phyloP scores from a whole-genome alignment of 768 basidiomycete species.

The Mycena metata region DNA sequence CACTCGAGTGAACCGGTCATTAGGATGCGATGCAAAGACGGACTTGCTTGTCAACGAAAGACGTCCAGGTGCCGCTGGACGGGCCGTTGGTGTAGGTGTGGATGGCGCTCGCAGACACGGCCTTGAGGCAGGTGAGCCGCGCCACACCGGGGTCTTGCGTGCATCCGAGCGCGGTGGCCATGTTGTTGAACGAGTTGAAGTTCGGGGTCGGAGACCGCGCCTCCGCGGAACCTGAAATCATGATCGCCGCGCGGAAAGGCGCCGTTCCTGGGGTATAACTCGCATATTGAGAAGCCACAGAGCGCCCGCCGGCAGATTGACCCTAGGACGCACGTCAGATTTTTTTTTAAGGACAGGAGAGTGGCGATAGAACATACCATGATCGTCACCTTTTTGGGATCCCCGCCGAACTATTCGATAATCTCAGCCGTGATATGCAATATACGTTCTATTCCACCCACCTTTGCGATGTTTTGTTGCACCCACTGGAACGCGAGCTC shows the following conservation, averaged over 20 bases:
- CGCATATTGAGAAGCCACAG: conserved; percentile 4
- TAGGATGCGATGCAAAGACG: conserved; percentile 10
- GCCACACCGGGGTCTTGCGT: conserved; percentile 36
- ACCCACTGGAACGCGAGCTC: conserved; percentile 11
- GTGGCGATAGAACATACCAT: conserved; percentile 28
- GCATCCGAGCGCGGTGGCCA: conserved; percentile 39
- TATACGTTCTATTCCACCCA: too few relatives aligned
- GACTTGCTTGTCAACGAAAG: conserved; percentile 28
- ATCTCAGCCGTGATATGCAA: too few relatives aligned
- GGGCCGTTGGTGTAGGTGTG: conserved; percentile 35
- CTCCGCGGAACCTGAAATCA: conserved; percentile 20
- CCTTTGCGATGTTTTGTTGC: conserved; percentile 4
- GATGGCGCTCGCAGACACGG: conserved; percentile 39
- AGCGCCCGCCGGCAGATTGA: conserved; percentile 25
- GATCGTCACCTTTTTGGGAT: conserved; percentile 7
- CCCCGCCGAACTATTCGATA: conserved; percentile 8
- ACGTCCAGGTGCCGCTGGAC: conserved; percentile 15
- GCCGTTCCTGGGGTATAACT: conserved; percentile 15
- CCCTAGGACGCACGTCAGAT: not conserved
- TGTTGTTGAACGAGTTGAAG: conserved; percentile 26
- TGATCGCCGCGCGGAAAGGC: conserved; percentile 29
- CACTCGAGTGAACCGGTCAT: too few relatives aligned
- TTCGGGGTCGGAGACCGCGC: conserved; percentile 1
- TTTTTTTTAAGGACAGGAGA: not conserved
- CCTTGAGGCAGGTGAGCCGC: conserved; percentile 43